Evolutionary conservation across 306 rosid species (phyloP), one percentile per base, ranked within the genome.

Genomic region (Fragaria ananassa): DNA sequence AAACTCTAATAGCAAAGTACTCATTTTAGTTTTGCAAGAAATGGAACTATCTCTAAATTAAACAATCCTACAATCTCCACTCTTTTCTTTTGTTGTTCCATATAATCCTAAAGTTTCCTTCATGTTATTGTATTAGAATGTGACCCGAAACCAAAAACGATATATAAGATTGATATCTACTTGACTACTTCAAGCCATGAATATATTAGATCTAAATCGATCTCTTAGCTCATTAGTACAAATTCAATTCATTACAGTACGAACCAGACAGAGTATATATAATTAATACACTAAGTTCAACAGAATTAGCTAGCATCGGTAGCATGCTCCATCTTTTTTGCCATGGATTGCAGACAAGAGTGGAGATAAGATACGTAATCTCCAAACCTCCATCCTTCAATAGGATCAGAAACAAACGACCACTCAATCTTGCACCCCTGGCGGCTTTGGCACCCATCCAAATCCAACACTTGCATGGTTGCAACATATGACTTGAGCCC

Each of bases 321-420:
- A 62, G 68, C 41, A 60, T 74, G 77, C 69, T 84, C 80, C 71
- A 87, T 81, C 81, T 80, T 89, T 4, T 83, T 76, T 63, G 83
- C 87, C 81, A 84, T 80, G 80, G 14, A 75, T 54, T 68, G 75
- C 27, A 85, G 76, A 74, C 56, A 12, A 14, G 65, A 60, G 5
- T 83, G 41, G 8, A 80, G 2, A 21, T 65, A 63, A 71, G 88
- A 82, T 13, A 46, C 15, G 34, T 79, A 62, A 79, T 69, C 85
- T 41, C 86, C 76, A 8, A 68, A 74, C 29, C 17, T 72, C 97
- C 85, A 75, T 3, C 87, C 86, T 44, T 89, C 82, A 21, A 83
- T n/a, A 0, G 92, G 90, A 76, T 89, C 92, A 56, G 83, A n/a
- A 5, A 84, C 76, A 75, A 83, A 89, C 1, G 81, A 79, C 92